phyloP scores from a whole-genome alignment of 805 yeast species.

The Hanseniaspora singularis region DNA sequence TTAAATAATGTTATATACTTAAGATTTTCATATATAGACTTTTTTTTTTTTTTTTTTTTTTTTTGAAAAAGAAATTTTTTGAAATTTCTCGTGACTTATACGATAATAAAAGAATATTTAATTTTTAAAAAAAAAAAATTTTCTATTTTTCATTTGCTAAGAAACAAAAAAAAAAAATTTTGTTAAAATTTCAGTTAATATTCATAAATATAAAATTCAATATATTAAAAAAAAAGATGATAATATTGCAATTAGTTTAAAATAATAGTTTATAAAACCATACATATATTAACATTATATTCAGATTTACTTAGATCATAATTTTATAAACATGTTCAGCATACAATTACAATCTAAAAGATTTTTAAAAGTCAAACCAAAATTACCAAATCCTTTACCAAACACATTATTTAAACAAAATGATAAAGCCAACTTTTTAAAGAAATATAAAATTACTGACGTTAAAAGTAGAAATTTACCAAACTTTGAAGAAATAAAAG shows the following conservation, averaged over 20 bases:
- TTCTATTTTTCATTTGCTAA: background rate
- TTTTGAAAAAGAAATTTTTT: background rate
- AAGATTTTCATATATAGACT: no score
- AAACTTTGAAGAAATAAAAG: background rate
- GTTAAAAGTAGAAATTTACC: background rate
- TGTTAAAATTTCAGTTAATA: no score
- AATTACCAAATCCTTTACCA: background rate
- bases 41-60: no score
- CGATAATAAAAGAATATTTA: background rate
- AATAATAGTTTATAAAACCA: background rate
- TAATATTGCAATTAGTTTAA: background rate
- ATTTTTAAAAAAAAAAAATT: constrained; percentile 6
- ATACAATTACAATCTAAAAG: constrained; percentile 13
- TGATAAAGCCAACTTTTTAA: background rate
- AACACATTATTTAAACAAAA: background rate
- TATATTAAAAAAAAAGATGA: no score
- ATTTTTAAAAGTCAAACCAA: background rate
- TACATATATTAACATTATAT: background rate
- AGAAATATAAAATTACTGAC: background rate
- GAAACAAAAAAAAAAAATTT: background rate
- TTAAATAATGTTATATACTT: no score
- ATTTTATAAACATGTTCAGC: background rate
- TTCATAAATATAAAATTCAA: background rate
- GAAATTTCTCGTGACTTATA: no score
- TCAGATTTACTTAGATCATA: background rate